Conservation (phyloP, 2,329 filamentous ascomycete species). For the Aspergillus glaucus region DNA sequence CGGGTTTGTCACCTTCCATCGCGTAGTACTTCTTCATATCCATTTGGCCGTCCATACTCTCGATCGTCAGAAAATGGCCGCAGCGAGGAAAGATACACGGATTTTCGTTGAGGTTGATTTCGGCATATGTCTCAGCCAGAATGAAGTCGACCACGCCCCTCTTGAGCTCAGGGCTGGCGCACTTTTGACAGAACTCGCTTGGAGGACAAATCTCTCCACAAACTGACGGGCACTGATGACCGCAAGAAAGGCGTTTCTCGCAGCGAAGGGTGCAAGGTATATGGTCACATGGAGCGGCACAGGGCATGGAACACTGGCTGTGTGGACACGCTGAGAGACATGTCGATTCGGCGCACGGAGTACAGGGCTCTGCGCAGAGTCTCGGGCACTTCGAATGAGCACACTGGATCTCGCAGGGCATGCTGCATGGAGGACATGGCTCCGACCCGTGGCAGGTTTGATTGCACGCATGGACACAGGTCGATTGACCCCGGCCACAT, state of each 20-base stretch:
- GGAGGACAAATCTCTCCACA: constrained; percentile 60
- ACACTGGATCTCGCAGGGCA: constrained; percentile 52
- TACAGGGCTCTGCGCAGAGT: constrained; percentile 54
- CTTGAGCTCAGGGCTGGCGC: constrained; percentile 40
- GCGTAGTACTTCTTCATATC: constrained; percentile 38
- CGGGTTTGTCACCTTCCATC: constrained; percentile 20
- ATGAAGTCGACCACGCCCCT: constrained; percentile 52
- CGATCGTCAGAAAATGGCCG: constrained; percentile 56
- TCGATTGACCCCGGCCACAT: constrained; percentile 48
- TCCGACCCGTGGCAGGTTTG: constrained; percentile 46
- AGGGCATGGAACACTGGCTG: constrained; percentile 47
- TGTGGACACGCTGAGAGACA: constrained; percentile 56
- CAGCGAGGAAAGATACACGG: constrained; percentile 59
- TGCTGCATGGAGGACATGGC: constrained; percentile 22
- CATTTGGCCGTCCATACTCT: constrained; percentile 58
- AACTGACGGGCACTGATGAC: constrained; percentile 57
- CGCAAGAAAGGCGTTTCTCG: constrained; percentile 47
- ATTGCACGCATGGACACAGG: constrained; percentile 53
- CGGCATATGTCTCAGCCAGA: constrained; percentile 47
- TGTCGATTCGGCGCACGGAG: constrained; percentile 51
- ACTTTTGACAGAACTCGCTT: constrained; percentile 51
- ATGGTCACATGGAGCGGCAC: constrained; percentile 59
- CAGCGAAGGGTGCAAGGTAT: constrained; percentile 61
- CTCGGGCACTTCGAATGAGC: constrained; percentile 52
- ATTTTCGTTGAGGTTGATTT: constrained; percentile 53